Base-by-base conservation (phyloP, 805 yeast genomes). In the Nakazawaea wyomingensis region DNA sequence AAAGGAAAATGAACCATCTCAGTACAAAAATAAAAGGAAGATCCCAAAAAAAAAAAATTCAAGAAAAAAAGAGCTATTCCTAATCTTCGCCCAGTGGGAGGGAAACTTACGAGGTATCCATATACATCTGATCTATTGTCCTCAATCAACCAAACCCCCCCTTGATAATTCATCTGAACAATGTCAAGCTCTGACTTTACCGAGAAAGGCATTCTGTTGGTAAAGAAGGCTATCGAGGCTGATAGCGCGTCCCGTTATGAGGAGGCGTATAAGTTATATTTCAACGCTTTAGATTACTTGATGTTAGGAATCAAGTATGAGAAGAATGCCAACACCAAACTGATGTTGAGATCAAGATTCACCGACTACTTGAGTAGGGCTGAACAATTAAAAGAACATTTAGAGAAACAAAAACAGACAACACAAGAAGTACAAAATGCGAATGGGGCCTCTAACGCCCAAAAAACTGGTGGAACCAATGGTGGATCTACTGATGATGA, bases 221-320 rank as follows among this genome's bases (percentile, higher is more conserved):
- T 93, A 16, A 95, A 89, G 59, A 84, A 83, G 62, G 99, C 99
- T 19, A 89, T 93, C 43, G 96, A 89, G 59, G 88, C 95, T 5
- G 99, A 93, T 60, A 80, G 87, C 14, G 89, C 89, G 19, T 82
- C 91, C 41, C 74, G 82, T 50, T 91, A 90, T 54, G 96, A 87
- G 41, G 98, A 93, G 52, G 98, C 99, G 0, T 91, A 91, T 62
- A 85, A 88, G 47, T 75, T 87, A 36, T 93, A 93, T 64, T 90
- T 86, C 67, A 85, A 85, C 54, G 97, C 97, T 1, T 70, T 93
- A 44, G 98, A 93, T 62, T 93, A 93, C 64, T 71, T 93, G 54
- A 89, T 93, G 96, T 71, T 89, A 52, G 99, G 99, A 4, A 72
- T 93, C 54, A 93, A 93, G 65, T 91, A 85, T 55, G 99, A 93